phyloP scores from a whole-genome alignment of 352 stramenopile species.

The Pythium monospermum region DNA sequence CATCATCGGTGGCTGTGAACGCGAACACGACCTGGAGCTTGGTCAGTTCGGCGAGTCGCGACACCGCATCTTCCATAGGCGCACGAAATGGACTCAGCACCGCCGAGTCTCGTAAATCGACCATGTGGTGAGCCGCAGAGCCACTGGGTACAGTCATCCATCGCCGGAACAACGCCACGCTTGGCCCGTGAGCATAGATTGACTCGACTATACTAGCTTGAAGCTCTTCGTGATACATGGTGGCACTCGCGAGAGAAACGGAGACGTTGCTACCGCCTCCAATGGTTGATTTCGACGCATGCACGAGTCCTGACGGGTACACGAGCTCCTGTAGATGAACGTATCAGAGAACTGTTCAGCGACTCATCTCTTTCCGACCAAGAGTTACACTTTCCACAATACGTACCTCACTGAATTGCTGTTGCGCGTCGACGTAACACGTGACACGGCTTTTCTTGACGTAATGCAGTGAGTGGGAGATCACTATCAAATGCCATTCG shows the following conservation, averaged over 20 bases:
- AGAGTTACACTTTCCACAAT: background rate
- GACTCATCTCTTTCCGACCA: background rate
- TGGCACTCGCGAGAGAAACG: constrained; percentile 55
- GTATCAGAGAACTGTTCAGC: background rate
- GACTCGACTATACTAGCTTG: constrained; percentile 40
- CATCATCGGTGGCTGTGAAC: constrained; percentile 56
- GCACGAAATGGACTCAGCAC: constrained; percentile 37
- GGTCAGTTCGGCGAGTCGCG: constrained; percentile 31
- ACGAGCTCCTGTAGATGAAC: constrained; percentile 42
- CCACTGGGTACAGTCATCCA: constrained; percentile 26
- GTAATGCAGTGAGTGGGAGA: constrained; percentile 79
- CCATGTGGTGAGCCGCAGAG: constrained; percentile 23
- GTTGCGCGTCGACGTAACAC: constrained; percentile 55
- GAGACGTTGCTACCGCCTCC: constrained; percentile 37
- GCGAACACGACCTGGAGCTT: constrained; percentile 74
- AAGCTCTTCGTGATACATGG: constrained; percentile 82
- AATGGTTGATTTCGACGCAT: constrained; percentile 67
- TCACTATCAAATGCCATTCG: constrained; percentile 68
- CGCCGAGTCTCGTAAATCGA: constrained; percentile 48
- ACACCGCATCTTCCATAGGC: constrained; percentile 32
- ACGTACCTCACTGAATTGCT: constrained; percentile 51
- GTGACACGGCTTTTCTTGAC: constrained; percentile 83
- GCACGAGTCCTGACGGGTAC: constrained; percentile 70
- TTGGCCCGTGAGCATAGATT: constrained; percentile 59
- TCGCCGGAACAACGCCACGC: constrained; percentile 52